Evolutionary conservation across 306 rosid genomes (phyloP).

Genomic region (Arachis stenosperma): DNA sequence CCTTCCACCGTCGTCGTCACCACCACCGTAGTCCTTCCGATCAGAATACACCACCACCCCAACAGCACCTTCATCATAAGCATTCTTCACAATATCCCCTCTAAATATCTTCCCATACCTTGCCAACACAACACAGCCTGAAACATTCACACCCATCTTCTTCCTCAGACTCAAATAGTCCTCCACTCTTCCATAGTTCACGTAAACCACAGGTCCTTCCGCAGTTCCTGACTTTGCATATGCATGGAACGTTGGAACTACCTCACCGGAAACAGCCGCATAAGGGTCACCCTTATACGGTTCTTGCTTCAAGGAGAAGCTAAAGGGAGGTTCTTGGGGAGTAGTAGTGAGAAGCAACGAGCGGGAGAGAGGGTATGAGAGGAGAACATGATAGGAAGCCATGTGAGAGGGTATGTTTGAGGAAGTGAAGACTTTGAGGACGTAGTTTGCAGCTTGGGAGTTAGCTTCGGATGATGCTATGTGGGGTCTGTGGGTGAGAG

Average conservation of each 20-base stretch:
- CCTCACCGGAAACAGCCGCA: slow-evolving; percentile 54
- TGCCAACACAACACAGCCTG: slow-evolving; percentile 57
- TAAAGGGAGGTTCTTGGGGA: slow-evolving; percentile 42
- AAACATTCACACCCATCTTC: slow-evolving; percentile 53
- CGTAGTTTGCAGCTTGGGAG: slow-evolving; percentile 64
- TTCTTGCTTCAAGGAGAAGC: slow-evolving; percentile 50
- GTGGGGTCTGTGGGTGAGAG: slow-evolving; percentile 69
- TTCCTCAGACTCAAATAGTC: slow-evolving; percentile 49
- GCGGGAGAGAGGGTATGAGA: slow-evolving; percentile 59
- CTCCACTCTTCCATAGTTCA: slow-evolving; percentile 64
- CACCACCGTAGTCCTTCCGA: slow-evolving; percentile 69
- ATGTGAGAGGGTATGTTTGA: slow-evolving; percentile 49
- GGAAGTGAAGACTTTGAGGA: slow-evolving; percentile 49
- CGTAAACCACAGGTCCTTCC: slow-evolving; percentile 55
- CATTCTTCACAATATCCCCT: slow-evolving; percentile 64
- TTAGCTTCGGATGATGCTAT: slow-evolving; percentile 67
- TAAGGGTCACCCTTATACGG: slow-evolving; percentile 57
- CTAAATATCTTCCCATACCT: slow-evolving; percentile 62
- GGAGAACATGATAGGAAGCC: slow-evolving; percentile 52
- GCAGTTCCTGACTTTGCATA: slow-evolving; percentile 67
- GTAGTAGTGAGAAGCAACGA: slow-evolving; percentile 48
- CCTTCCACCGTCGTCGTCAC: slow-evolving; percentile 19
- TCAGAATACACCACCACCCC: slow-evolving; percentile 70
- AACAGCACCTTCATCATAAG: slow-evolving; percentile 58
- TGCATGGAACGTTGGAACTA: slow-evolving; percentile 67